phyloP scores from a whole-genome alignment of 495 filamentous ascomycete species.

The Collariella sp. region DNA sequence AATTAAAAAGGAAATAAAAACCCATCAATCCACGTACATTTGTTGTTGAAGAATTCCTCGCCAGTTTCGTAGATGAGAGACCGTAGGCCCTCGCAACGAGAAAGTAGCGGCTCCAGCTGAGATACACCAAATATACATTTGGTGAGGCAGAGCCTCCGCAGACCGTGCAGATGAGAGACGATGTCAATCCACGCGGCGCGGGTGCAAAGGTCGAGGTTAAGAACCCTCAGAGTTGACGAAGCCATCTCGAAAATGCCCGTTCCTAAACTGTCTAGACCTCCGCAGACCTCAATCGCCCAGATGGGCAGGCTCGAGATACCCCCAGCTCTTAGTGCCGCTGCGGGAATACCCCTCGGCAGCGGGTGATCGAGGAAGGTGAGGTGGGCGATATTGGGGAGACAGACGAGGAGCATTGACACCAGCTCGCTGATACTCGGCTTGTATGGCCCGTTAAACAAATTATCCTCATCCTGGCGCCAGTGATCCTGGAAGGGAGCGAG shows the following conservation, averaged over 20 bases:
- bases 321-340: constrained; percentile 13
- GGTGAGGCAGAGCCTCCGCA: constrained; percentile 13
- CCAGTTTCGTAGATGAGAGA: constrained; percentile 14
- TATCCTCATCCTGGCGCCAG: no score
- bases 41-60: neutral
- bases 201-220: constrained; percentile 6
- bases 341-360: neutral
- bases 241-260: constrained; percentile 14
- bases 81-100: constrained; percentile 9
- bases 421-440: constrained; percentile 4
- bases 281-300: constrained; percentile 13
- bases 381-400: constrained; percentile 9
- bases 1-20: neutral
- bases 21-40: neutral
- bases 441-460: neutral
- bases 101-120: constrained; percentile 7
- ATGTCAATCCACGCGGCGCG: neutral
- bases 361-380: neutral
- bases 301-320: constrained; percentile 9
- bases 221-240: constrained; percentile 7
- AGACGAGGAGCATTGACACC: constrained; percentile 12
- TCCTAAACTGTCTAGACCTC: neutral
- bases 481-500: neutral
- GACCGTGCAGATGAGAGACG: constrained; percentile 7
- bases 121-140: neutral